These are phyloP conservation scores for Blumeriella jaapii DNA, from an alignment of 2,329 filamentous ascomycete genomes.

Conservation along the genomic window DNA sequence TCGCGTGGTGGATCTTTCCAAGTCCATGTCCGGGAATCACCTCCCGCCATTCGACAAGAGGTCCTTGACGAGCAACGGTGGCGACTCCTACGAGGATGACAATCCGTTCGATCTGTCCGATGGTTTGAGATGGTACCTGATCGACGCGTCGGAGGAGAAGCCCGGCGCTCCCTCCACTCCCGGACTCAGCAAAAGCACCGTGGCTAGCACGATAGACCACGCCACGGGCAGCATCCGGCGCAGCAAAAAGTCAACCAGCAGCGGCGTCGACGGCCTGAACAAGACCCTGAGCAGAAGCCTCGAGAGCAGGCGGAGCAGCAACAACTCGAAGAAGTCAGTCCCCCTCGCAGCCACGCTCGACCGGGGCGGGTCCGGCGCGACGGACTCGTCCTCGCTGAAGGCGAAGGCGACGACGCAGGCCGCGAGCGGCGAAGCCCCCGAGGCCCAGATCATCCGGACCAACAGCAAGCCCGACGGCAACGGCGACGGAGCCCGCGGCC, in stretches of 20 bases:
- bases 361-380: constrained; percentile 16
- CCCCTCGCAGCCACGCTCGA: constrained; percentile 27
- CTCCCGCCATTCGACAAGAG: constrained; percentile 29
- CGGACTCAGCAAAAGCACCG: constrained; percentile 81
- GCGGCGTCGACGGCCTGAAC: constrained; percentile 60
- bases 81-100: constrained; percentile 62
- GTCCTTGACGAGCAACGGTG: constrained; percentile 39
- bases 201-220: constrained; percentile 77
- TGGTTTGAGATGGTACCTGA: constrained; percentile 88
- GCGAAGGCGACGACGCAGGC: constrained; percentile 14
- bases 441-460: constrained; percentile 14
- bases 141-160: constrained; percentile 90
- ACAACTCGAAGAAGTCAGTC: constrained; percentile 66
- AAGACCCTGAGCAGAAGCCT: constrained; percentile 77
- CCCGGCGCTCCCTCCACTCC: constrained; percentile 84
- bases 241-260: constrained; percentile 29
- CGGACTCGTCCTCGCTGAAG: constrained; percentile 20
- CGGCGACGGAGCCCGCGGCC: constrained; percentile 8
- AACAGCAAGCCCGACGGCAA: constrained; percentile 11
- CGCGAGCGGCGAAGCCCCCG: constrained; percentile 13
- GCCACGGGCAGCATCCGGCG: constrained; percentile 63
- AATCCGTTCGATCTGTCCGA: constrained; percentile 97
- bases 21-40: constrained; percentile 41
- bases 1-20: constrained; percentile 83
- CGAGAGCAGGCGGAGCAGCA: constrained; percentile 83